A percentile compares a stretch with the other conserved stretches of the same genome.
Evolutionary conservation across 805 yeast genomes (phyloP).

Genomic region (Zygosaccharomyces rouxii): DNA sequence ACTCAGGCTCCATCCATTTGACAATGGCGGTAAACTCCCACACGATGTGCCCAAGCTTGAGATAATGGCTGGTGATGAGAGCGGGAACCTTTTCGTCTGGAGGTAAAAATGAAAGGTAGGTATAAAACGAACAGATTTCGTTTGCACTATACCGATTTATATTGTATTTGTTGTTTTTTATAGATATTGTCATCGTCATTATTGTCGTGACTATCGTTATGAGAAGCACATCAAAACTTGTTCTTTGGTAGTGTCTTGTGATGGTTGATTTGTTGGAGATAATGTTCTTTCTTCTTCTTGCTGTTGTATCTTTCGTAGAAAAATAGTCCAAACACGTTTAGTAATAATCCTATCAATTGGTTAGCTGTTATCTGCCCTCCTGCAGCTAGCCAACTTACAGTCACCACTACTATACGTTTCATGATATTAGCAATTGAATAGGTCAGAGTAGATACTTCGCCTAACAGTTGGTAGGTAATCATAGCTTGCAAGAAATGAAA

Average conservation of each 20-base stretch:
- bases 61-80: constrained; percentile 50
- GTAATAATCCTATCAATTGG: constrained; percentile 48
- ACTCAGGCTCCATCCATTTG: constrained; percentile 8
- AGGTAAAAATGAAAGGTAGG: constrained; percentile 18
- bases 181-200: not conserved
- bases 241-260: not conserved
- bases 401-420: constrained; percentile 81
- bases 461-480: constrained; percentile 74
- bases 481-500: constrained; percentile 78
- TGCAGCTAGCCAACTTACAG: constrained; percentile 66
- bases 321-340: constrained; percentile 54
- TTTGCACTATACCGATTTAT: not conserved
- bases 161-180: not conserved
- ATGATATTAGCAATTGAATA: constrained; percentile 84
- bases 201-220: not conserved
- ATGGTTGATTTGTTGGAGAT: not conserved
- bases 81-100: constrained; percentile 51
- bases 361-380: constrained; percentile 45
- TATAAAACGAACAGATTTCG: not conserved
- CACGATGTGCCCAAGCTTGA: constrained; percentile 36
- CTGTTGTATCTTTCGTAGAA: constrained; percentile 50
- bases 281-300: constrained; percentile 8
- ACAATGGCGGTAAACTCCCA: constrained; percentile 8
- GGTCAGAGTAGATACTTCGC: constrained; percentile 76
- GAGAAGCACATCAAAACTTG: not conserved